phyloP scores from a whole-genome alignment of 2,329 filamentous ascomycete genomes.

The Aspergillus puulaauensis region DNA sequence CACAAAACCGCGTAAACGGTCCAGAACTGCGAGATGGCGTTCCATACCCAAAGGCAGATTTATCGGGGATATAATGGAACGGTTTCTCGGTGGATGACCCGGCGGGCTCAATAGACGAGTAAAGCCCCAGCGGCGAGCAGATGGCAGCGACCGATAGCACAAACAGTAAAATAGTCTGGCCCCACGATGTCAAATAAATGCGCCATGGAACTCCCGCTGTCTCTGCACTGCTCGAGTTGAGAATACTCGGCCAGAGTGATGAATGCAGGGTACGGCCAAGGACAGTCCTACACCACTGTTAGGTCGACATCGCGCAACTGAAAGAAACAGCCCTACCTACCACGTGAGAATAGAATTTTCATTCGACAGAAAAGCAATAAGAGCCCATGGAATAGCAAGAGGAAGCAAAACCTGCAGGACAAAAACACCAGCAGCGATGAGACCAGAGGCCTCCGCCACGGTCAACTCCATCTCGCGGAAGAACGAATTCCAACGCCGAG shows the following conservation, averaged over 20 bases:
- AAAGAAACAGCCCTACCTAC: conserved; percentile 18
- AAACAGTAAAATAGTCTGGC: conserved; percentile 12
- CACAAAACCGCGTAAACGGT: conserved; percentile 22
- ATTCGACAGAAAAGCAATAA: conserved; percentile 26
- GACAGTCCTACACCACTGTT: conserved; percentile 16
- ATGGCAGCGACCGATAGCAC: conserved; percentile 45
- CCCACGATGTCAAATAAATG: not conserved
- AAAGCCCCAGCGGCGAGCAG: conserved; percentile 49
- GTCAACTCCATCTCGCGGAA: conserved; percentile 20
- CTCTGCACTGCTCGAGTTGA: conserved; percentile 39
- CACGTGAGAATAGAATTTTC: conserved; percentile 41
- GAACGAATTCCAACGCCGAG: not conserved
- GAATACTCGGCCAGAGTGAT: conserved; percentile 45
- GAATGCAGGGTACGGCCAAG: conserved; percentile 38
- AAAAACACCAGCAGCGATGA: conserved; percentile 37
- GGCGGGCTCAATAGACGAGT: conserved; percentile 36
- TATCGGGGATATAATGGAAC: conserved; percentile 43
- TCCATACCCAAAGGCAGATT: conserved; percentile 39
- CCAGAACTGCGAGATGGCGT: conserved; percentile 37
- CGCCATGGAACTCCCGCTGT: conserved; percentile 29
- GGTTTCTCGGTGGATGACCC: conserved; percentile 11
- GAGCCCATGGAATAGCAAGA: not conserved
- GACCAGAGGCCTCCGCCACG: conserved; percentile 41
- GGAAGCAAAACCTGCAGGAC: not conserved
- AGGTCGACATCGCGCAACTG: not conserved